phyloP scores from a whole-genome alignment of 305 asterid species.

The Fraxinus velutina region DNA sequence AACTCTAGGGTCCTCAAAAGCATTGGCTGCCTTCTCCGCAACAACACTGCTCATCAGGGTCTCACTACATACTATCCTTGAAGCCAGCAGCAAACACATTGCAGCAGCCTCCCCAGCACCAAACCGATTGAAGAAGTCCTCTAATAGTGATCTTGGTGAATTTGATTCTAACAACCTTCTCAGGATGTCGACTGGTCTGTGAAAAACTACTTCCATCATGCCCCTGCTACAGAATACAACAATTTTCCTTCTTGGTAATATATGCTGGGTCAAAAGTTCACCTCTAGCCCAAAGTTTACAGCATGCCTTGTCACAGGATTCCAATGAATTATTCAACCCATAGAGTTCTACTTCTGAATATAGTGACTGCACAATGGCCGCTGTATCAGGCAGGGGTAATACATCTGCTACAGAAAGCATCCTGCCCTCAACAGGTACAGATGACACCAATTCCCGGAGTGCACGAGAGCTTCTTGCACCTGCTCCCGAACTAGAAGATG shows the following conservation, averaged over 20 bases:
- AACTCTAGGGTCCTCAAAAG: constrained; percentile 94
- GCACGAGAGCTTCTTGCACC: constrained; percentile 81
- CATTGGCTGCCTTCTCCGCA: constrained; percentile 96
- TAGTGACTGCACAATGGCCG: constrained; percentile 70
- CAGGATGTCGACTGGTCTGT: constrained; percentile 85
- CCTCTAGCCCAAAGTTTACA: constrained; percentile 87
- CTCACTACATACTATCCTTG: constrained; percentile 60
- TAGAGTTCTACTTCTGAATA: constrained; percentile 69
- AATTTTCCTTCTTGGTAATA: constrained; percentile 79
- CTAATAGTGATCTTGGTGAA: constrained; percentile 76
- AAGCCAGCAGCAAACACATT: constrained; percentile 95
- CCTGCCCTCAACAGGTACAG: constrained; percentile 83
- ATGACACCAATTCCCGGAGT: constrained; percentile 75
- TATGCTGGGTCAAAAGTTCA: constrained; percentile 87
- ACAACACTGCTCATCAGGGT: constrained; percentile 64
- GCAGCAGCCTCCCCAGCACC: constrained; percentile 98
- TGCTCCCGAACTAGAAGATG: constrained; percentile 58
- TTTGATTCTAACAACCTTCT: constrained; percentile 79
- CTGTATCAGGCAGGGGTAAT: constrained; percentile 75
- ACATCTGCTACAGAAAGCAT: constrained; percentile 91
- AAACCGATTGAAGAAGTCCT: constrained; percentile 88
- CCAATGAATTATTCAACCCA: constrained; percentile 63
- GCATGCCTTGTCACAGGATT: constrained; percentile 66
- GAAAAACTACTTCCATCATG: constrained; percentile 93
- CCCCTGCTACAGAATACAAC: constrained; percentile 96